Percentiles rank a stretch among this genome's conserved stretches.
phyloP scores from a whole-genome alignment of 768 basidiomycete genomes.

The Leucocoprinus leucothites region DNA sequence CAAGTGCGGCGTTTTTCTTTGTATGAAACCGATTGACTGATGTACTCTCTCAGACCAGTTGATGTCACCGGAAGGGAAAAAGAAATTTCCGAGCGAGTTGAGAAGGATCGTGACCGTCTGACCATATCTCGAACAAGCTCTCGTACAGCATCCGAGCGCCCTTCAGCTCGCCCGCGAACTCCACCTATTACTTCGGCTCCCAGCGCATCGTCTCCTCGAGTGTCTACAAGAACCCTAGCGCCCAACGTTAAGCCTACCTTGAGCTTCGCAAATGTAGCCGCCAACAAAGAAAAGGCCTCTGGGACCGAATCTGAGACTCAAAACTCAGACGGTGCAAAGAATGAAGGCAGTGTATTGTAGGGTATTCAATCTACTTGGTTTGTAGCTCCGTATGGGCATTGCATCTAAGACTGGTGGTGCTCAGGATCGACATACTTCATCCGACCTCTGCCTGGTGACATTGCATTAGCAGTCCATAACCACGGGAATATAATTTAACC shows the following conservation, averaged over 20 bases:
- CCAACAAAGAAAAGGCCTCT: conserved; percentile 37
- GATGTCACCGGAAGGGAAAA: conserved; percentile 78
- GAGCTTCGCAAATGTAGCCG: conserved; percentile 81
- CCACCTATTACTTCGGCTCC: conserved; percentile 29
- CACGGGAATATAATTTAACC: conserved; percentile 8
- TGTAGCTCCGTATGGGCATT: neutral
- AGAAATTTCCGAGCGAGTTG: conserved; percentile 67
- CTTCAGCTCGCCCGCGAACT: conserved; percentile 27
- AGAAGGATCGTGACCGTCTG: conserved; percentile 58
- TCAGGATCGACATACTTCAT: conserved; percentile 69
- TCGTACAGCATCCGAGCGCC: conserved; percentile 48
- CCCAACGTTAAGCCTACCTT: conserved; percentile 67
- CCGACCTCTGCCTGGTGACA: conserved; percentile 49
- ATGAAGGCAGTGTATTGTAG: conserved; percentile 16
- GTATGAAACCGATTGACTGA: neutral
- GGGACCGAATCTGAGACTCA: conserved; percentile 19
- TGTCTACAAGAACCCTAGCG: conserved; percentile 26
- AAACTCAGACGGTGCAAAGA: conserved; percentile 15
- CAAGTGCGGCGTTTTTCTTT: conserved; percentile 42
- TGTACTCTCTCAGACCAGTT: conserved; percentile 59
- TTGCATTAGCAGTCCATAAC: neutral
- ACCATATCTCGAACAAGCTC: conserved; percentile 53
- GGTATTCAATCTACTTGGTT: neutral
- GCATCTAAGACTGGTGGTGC: conserved; percentile 1
- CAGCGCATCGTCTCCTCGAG: conserved; percentile 25